Evolutionary conservation across 1,139 yeast species (phyloP).

Genomic region (Lodderomyces elongisporus): DNA sequence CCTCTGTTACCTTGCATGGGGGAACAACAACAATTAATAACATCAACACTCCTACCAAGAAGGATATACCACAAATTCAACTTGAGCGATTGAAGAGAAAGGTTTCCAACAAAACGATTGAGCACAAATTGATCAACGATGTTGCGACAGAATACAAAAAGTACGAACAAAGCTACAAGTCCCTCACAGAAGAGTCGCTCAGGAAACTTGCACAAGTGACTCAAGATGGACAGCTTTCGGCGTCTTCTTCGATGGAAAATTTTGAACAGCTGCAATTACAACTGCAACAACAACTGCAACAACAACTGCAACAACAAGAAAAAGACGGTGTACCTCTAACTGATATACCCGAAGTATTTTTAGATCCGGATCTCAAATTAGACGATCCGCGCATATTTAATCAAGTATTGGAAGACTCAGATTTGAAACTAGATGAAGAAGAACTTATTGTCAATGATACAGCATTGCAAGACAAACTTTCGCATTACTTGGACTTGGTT

Average conservation of each 20-base stretch:
- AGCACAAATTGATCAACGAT: conserved; percentile 38
- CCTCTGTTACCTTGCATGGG: conserved; percentile 37
- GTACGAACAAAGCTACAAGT: conserved; percentile 47
- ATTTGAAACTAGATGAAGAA: conserved; percentile 27
- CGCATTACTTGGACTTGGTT: conserved; percentile 78
- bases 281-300: conserved; percentile 1
- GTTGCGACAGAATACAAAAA: conserved; percentile 48
- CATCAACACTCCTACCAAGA: conserved; percentile 64
- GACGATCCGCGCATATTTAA: conserved; percentile 87
- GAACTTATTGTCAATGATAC: conserved; percentile 33
- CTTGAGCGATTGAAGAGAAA: conserved; percentile 53
- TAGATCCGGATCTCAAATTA: conserved; percentile 63
- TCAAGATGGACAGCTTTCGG: conserved; percentile 11
- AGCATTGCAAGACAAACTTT: conserved; percentile 71
- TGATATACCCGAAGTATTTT: conserved; percentile 63
- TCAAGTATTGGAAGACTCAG: conserved; percentile 57
- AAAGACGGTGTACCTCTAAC: conserved; percentile 16
- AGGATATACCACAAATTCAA: conserved; percentile 81
- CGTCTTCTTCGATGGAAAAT: conserved; percentile 14
- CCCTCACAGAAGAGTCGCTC: conserved; percentile 46
- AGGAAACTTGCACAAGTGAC: conserved; percentile 28
- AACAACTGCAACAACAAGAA: background rate
- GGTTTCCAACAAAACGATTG: conserved; percentile 46
- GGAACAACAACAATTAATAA: conserved; percentile 38
- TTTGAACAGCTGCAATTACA: conserved; percentile 3